Conservation (phyloP, 768 basidiomycete genomes). For the Chalciporus piperatus region DNA sequence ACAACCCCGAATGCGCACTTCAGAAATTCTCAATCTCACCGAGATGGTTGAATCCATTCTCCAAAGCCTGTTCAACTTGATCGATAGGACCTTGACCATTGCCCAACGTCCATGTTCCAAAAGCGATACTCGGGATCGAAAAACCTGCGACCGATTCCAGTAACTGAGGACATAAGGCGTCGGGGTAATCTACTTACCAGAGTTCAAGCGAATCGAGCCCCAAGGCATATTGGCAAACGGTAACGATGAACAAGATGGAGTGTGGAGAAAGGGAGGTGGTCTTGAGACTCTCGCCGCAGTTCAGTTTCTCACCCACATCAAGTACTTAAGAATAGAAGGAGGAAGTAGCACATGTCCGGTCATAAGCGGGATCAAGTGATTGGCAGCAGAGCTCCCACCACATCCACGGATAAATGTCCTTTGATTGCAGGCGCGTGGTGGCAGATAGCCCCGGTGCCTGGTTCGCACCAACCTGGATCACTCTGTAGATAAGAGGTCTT, state of each 20-base stretch:
- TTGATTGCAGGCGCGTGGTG: too few species aligned
- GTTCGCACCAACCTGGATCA: background rate
- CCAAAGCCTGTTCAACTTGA: slow-evolving; percentile 61
- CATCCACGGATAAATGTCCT: too few species aligned
- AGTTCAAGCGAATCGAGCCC: slow-evolving; percentile 55
- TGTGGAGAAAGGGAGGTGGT: background rate
- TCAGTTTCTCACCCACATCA: background rate
- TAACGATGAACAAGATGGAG: background rate
- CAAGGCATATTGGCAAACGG: slow-evolving; percentile 50
- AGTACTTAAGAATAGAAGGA: background rate
- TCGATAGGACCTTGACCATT: slow-evolving; percentile 50
- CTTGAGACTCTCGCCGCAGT: background rate
- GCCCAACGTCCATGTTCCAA: slow-evolving; percentile 66
- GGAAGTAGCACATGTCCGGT: background rate
- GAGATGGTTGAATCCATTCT: slow-evolving; percentile 59
- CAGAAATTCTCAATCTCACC: slow-evolving; percentile 38
- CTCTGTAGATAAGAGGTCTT: background rate
- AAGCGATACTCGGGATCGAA: slow-evolving; percentile 48
- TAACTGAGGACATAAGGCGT: background rate
- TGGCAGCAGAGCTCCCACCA: background rate
- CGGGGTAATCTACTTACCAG: slow-evolving; percentile 38
- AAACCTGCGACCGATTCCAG: slow-evolving; percentile 35
- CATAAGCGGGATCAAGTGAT: background rate
- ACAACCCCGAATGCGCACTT: background rate
- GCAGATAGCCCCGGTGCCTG: too few species aligned